These are phyloP conservation scores for Stromatinia cepivora DNA, from an alignment of 2,329 filamentous ascomycete genomes.

Conservation along the genomic window DNA sequence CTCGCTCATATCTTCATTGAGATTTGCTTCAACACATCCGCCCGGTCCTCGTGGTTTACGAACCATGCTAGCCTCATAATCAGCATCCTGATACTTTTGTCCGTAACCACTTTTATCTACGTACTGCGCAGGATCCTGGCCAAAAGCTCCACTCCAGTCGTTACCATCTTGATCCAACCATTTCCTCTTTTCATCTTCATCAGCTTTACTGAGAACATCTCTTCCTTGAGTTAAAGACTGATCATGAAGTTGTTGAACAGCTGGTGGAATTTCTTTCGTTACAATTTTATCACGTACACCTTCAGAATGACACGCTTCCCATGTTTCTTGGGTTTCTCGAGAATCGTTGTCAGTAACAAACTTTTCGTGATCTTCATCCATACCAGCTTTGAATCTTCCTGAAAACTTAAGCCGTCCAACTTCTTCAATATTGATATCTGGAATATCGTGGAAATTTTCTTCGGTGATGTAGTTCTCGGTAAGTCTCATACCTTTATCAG, in stretches of 20 bases:
- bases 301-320: slow-evolving; percentile 88
- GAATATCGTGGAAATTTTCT: slow-evolving; percentile 66
- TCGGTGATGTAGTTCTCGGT: slow-evolving; percentile 92
- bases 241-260: slow-evolving; percentile 76
- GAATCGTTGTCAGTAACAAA: slow-evolving; percentile 87
- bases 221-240: slow-evolving; percentile 75
- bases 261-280: slow-evolving; percentile 68
- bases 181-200: slow-evolving; percentile 69
- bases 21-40: slow-evolving; percentile 27
- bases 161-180: slow-evolving; percentile 80
- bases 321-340: slow-evolving; percentile 90
- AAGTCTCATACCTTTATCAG: slow-evolving; percentile 70
- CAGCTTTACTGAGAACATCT: slow-evolving; percentile 73
- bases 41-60: slow-evolving; percentile 15
- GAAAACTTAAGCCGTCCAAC: slow-evolving; percentile 79
- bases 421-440: slow-evolving; percentile 75
- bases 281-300: slow-evolving; percentile 76
- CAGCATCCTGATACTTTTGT: slow-evolving; percentile 21
- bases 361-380: slow-evolving; percentile 78
- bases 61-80: slow-evolving; percentile 25
- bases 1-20: slow-evolving; percentile 39
- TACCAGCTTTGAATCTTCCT: slow-evolving; percentile 84
- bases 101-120: slow-evolving; percentile 25
- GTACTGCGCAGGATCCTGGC: slow-evolving; percentile 62
- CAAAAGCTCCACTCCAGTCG: slow-evolving; percentile 87